Evolutionary conservation across 2,329 filamentous ascomycete species (phyloP), one percentile per base, ranked within the genome.

Genomic region (Colletotrichum incanum): DNA sequence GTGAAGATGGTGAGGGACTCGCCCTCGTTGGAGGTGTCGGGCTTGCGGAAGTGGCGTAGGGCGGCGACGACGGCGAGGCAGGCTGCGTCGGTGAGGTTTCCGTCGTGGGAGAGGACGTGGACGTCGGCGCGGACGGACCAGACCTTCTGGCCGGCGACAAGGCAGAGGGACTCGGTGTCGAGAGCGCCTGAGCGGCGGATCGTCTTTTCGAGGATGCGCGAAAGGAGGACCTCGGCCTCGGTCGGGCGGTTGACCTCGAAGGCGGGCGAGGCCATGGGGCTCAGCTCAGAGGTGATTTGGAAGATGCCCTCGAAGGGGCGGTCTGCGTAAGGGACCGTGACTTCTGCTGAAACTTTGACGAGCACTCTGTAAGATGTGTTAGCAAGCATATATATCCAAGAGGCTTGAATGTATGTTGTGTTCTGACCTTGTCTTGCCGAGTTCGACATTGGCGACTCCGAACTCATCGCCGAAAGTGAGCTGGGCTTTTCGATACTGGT

Each of bases 231-330:
- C 84, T 98, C 96, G 67, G 93, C 89, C 77, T 97, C 93, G 74
- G 93, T 95, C 59, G 93, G 93, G 65, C 94, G 90, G 81, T 93
- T 94, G 76, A 93, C 90, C 82, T 98, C 95, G 83, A 97, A 97
- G 43, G 93, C 92, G 18, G 96, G 95, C 58, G 94, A 95, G 37
- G 94, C 93, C 92, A 98, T 97, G 60, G 96, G 94, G 74, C 93
- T 94, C 77, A 99, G 90, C 81, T 98, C 96, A 67, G 95, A 93
- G 65, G 92, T 89, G 80, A 98, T 98, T 76, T 92, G 95, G 86
- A 98, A 98, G 82, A 97, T 90, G 81, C 96, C 96, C 81, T 98
- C 96, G 80, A 98, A 98, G 72, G 95, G 96, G 74, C 96, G 93
- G 83, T 98, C 96, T 65, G 93, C 83, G 79, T 93, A 94, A 54